Evolutionary conservation across 768 basidiomycete genomes (phyloP), one percentile per base, ranked within the genome.

Genomic region (Agaricus blazei): DNA sequence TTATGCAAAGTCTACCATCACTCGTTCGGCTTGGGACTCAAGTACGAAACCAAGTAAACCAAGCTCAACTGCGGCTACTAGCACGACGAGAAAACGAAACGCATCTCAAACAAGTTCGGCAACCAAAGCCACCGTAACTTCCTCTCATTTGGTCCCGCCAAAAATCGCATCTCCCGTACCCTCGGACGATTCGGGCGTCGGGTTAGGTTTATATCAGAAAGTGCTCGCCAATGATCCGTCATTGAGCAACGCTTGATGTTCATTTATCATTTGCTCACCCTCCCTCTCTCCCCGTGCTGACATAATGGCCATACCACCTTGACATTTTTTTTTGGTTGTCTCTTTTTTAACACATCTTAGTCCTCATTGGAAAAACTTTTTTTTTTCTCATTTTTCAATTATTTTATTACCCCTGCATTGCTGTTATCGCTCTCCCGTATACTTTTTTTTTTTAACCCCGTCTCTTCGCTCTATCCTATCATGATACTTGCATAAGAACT

Each of bases 181-280:
- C 15, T 81, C 84, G 28, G 85, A 87, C 63, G 90, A 92, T 67
- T 93, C 90, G 50, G 88, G 87, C 60, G 88, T 93, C 15, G 54
- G 54, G 19, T 45, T 56, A 59, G 89, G 86, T 60, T 69, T 93
- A 66, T 90, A 91, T 74, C 85, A 88, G 58, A 87, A 89, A 69
- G 82, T 92, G 68, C 76, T 91, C 64, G 84, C 83, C 50, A 81
- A 88, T 59, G 87, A 91, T 64, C 84, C 84, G 41, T 82, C 85
- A 58, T 72, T 91, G 67, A 80, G 78, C 58, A 52, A 44, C 38
- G 48, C 51, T 51, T 62, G 52, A 62, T 45, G 31, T 40, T 59
- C 62, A 69, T 70, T 63, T 19, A 19, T 19, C 19, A 19, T 19
- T 48, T 66, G 64, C 73, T 62, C 73, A 68, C 60, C 61, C 50